phyloP scores from a whole-genome alignment of 139 green algal genomes.

The Chlorella sp. region DNA sequence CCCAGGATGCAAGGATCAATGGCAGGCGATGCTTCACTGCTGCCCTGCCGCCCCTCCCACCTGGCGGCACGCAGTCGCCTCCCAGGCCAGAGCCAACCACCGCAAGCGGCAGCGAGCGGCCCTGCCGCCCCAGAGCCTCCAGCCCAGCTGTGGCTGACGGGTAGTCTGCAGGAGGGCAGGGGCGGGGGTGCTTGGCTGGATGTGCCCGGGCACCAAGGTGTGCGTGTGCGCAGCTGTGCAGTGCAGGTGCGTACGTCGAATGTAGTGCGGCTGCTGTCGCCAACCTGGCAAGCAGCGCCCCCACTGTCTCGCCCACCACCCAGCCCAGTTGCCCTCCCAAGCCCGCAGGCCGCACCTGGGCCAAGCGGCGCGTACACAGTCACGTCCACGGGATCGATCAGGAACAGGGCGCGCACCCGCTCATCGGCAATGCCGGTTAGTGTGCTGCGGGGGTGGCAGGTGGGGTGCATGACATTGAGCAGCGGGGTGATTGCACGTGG shows the following conservation, averaged over 20 bases:
- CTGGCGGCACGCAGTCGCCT: slow-evolving; percentile 77
- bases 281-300: no score
- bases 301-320: no score
- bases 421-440: slow-evolving; percentile 75
- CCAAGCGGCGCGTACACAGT: slow-evolving; percentile 59
- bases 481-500: no score
- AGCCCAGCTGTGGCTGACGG: slow-evolving; percentile 75
- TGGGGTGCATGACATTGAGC: not conserved
- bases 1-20: no score
- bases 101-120: slow-evolving; percentile 62
- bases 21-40: no score
- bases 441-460: slow-evolving; percentile 45
- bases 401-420: slow-evolving; percentile 74
- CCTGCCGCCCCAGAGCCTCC: not conserved
- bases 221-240: no score
- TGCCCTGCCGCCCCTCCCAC: not conserved
- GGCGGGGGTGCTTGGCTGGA: no score
- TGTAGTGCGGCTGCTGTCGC: no score
- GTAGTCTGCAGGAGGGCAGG: slow-evolving; percentile 38
- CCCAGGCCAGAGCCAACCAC: slow-evolving; percentile 70
- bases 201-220: no score
- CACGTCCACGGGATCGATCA: slow-evolving; percentile 93
- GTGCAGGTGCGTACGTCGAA: no score
- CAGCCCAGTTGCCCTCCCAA: no score
- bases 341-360: not conserved